Base-by-base conservation (phyloP, 2,329 filamentous ascomycete species). In the Neopestalotiopsis sp. region DNA sequence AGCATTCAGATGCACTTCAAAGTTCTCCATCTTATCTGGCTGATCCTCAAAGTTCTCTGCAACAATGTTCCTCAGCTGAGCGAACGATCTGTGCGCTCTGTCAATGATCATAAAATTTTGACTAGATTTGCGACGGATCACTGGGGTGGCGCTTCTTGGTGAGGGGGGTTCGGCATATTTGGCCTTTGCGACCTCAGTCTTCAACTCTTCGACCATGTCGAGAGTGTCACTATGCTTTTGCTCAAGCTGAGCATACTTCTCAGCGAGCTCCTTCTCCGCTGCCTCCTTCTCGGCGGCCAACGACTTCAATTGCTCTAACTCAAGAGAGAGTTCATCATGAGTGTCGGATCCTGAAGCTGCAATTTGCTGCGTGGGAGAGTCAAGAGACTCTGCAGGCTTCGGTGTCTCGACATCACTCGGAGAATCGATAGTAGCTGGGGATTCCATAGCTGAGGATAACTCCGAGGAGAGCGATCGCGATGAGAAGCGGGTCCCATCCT, bases 401-500 rank as follows among this genome's bases (percentile, higher is more conserved):
- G 81, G 82, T 4, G 83, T 86, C 72, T 90, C 90, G 69, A 84
- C 45, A 2, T 70, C 67, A 40, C 63, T 69, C 34, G 69, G 65
- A 64, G 87, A 86, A 74, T 91, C 90, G 71, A 85, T 85, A 72
- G 89, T 91, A 75, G 86, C 85, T 74, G 89, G 89, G 78, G 92
- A 93, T 77, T 92, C 92, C 88, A 92, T 89, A 85, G 89, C 94
- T 80, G 92, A 97, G 77, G 94, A 97, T 79, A 97, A 88, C 83
- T 98, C 96, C 83, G 94, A 96, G 73, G 94, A 98, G 74, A 98
- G 91, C 77, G 94, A 97, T 80, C 92, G 94, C 84, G 94, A 95
- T 77, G 93, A 95, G 81, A 92, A 93, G 77, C 85, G 82, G 83
- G 86, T 81, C 66, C 82, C 84, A 84, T 90, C 88, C 83, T 91